These are phyloP conservation scores for Sequoia sempervirens DNA, from an alignment of 75 land plant genomes.

Conservation along the genomic window DNA sequence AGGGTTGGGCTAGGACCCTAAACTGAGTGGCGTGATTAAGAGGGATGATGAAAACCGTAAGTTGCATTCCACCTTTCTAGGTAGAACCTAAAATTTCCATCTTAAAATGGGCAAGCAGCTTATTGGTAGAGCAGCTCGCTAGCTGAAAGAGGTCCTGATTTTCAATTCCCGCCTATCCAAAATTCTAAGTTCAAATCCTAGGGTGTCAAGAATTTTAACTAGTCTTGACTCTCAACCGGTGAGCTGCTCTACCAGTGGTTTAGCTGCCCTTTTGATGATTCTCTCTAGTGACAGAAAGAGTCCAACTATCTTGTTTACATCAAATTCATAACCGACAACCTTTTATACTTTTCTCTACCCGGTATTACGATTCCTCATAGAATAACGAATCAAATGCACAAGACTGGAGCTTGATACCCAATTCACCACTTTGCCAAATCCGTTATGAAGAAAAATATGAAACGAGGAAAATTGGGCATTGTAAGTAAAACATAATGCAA, in stretches of 20 bases:
- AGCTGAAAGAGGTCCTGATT: not conserved
- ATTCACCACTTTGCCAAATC: not conserved
- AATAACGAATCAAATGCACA: not conserved
- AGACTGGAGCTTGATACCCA: not conserved
- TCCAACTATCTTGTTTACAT: not conserved
- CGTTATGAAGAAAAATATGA: not conserved
- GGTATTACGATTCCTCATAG: not conserved
- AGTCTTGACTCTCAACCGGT: not conserved
- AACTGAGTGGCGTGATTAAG: not conserved
- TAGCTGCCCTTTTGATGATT: not conserved
- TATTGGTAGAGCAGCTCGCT: not conserved
- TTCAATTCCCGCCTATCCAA: not conserved
- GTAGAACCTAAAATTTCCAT: not conserved
- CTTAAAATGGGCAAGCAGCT: not conserved
- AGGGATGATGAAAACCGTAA: not conserved
- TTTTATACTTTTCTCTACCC: not conserved
- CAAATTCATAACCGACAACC: not conserved
- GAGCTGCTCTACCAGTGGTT: not conserved
- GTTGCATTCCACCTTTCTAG: not conserved
- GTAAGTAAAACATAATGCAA: not conserved
- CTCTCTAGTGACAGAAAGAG: not conserved
- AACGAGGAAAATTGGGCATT: not conserved
- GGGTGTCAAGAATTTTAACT: not conserved
- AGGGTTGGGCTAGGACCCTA: not conserved
- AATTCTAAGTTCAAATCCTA: not conserved